phyloP scores from a whole-genome alignment of 2,329 filamentous ascomycete genomes.

The Diaporthe citrichinensis region DNA sequence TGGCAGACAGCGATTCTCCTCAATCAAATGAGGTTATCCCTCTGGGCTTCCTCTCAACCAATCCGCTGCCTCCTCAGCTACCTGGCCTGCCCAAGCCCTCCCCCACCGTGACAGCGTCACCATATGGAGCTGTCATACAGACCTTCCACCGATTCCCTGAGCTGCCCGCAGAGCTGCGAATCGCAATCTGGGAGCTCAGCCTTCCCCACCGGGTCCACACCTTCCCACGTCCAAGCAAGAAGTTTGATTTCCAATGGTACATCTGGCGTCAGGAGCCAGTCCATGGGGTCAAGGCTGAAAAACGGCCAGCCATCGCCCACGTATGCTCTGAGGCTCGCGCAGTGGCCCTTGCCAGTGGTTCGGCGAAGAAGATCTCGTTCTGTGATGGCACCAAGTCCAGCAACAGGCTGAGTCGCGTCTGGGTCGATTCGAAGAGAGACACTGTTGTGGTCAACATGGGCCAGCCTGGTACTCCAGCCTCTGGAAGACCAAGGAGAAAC shows the following conservation, averaged over 20 bases:
- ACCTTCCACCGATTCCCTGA: background rate
- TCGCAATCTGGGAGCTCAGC: background rate
- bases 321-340: background rate
- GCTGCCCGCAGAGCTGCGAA: slow-evolving; percentile 1
- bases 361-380: background rate
- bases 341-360: background rate
- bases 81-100: background rate
- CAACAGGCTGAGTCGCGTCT: background rate
- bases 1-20: background rate
- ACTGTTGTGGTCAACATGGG: background rate
- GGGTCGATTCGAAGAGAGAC: background rate
- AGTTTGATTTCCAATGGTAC: background rate
- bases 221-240: background rate
- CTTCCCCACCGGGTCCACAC: background rate
- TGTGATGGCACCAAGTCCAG: background rate
- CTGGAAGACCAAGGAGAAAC: background rate
- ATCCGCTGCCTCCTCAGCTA: background rate
- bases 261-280: background rate
- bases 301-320: background rate
- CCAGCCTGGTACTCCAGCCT: too few species aligned
- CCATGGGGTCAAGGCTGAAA: background rate
- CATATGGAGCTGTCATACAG: background rate
- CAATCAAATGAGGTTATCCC: background rate
- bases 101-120: too few species aligned
- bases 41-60: background rate